Evolutionary conservation across 371 early-diverging fungal genomes (phyloP), one percentile per base, ranked within the genome.

Genomic region (Mucor piriformis): DNA sequence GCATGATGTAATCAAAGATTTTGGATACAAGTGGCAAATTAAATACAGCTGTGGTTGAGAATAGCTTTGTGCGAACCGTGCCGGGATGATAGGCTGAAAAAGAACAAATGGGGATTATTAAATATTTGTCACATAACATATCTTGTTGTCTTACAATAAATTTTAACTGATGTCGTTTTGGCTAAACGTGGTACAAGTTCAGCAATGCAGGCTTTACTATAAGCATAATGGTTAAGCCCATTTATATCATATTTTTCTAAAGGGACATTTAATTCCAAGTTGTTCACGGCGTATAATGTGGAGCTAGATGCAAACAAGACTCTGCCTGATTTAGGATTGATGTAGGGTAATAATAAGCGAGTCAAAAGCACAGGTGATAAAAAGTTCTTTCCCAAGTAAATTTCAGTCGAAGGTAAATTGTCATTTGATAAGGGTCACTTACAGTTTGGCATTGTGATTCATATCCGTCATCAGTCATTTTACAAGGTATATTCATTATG

Each of bases 401-500:
- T 21, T n/a, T n/a, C 5, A 49, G 2, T 34, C 34, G 7, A 24
- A n/a, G 1, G 27, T 51, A 2, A 49, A 5, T 15, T 5, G 1
- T 21, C n/a, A 1, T 35, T 6, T 20, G 23, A 6, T 23, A 20
- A 23, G 11, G 2, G 15, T 49, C 3, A 21, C 67, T 71, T 67
- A 74, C 79, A 23, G 61, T 73, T 55, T 76, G 79, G 54, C 88
- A 89, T 73, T 92, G 92, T 44, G 74, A 48, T 72, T 94, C 92
- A 25, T 86, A 70, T 11, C 85, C 88, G 63, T 94, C 91, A 10
- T 58, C 63, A 1, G 92, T 89, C 13, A 66, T 53, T 0, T 61
- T 59, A 40, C 71, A 84, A 1, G 93, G 92, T 2, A 72, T 67
- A 33, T 79, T 83, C 93, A 93, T 92, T 18, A 93, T 73, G 6